Evolutionary conservation across 1,284 basidiomycete species (phyloP).

Genomic region (Porodaedalea pini): DNA sequence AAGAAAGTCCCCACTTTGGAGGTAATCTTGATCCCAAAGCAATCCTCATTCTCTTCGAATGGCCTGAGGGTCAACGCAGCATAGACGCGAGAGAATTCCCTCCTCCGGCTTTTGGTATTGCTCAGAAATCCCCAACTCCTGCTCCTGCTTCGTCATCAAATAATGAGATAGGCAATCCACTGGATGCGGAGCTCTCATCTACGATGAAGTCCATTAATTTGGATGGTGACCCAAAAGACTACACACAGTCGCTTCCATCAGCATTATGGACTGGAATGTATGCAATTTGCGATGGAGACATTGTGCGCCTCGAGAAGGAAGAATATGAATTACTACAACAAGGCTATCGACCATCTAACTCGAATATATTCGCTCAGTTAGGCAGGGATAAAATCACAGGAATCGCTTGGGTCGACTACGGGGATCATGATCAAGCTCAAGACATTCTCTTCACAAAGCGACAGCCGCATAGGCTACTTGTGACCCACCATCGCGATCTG

Average conservation of each 20-base stretch:
- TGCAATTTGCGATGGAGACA: constrained; percentile 39
- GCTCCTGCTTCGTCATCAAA: constrained; percentile 21
- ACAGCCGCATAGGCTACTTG: constrained; percentile 65
- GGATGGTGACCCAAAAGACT: constrained; percentile 36
- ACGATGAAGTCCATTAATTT: constrained; percentile 43
- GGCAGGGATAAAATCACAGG: constrained; percentile 40
- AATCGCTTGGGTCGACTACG: constrained; percentile 47
- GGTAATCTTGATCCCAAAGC: constrained; percentile 69
- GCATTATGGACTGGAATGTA: constrained; percentile 39
- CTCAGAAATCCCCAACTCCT: constrained; percentile 14
- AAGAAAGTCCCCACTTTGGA: constrained; percentile 67
- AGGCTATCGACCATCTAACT: not conserved
- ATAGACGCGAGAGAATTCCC: constrained; percentile 56
- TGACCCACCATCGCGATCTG: constrained; percentile 64
- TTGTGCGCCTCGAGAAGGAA: constrained; percentile 44
- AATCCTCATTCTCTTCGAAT: constrained; percentile 52
- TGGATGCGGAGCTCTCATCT: constrained; percentile 39
- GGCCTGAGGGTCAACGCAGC: constrained; percentile 37
- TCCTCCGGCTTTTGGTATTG: constrained; percentile 43
- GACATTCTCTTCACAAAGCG: constrained; percentile 12
- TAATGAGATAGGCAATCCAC: constrained; percentile 24
- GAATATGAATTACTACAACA: constrained; percentile 36
- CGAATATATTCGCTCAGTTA: not conserved
- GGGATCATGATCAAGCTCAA: constrained; percentile 40
- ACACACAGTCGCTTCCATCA: constrained; percentile 36